Evolutionary conservation across 176 grass and related monocot genomes (phyloP), one percentile per base, ranked within the genome.

Genomic region (Triticum timopheevii): DNA sequence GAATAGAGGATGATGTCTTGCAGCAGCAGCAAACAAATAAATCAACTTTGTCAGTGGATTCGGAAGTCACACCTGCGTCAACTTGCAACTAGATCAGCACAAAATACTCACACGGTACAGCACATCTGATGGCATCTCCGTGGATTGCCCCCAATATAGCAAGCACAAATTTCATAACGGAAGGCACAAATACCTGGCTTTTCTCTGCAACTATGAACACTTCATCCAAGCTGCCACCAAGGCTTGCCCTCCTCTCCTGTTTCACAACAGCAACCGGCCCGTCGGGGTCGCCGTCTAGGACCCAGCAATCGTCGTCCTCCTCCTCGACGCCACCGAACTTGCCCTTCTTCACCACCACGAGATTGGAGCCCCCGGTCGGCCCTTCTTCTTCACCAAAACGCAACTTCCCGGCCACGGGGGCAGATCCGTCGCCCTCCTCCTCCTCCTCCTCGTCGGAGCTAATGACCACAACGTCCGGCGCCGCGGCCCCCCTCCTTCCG

Each of bases 151-250:
- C 44, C 12, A 47, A 47, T 47, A 47, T 44, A 44, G 10, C 10
- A 44, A 44, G 40, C 40, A 13, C 44, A 47, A 47, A 47, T 25
- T 47, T 47, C 81, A 64, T 23, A 78, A 86, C 44, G 70, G 27
- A 69, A 79, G 79, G 12, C 74, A 69, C 36, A 86, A 80, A 77
- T 90, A 98, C 97, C 87, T 74, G 84, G 69, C 97, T 94, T 85
- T 96, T 99, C 90, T 94, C 90, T 1, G 86, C 97, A 23, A 99
- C 92, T 52, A 99, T 91, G 56, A 86, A 82, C 71, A 99, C 28
- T 67, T 99, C 97, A 89, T 96, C 92, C 0, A 88, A 92, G 10
- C 89, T 68, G 22, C n/a, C 80, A 73, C 91, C 86, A 49, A 28
- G 1, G 59, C 61, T 79, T 5, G 1, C 44, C 2, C n/a, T 24